Base-by-base conservation (phyloP, 2,329 filamentous ascomycete genomes). In the Bipolaris sorokiniana region DNA sequence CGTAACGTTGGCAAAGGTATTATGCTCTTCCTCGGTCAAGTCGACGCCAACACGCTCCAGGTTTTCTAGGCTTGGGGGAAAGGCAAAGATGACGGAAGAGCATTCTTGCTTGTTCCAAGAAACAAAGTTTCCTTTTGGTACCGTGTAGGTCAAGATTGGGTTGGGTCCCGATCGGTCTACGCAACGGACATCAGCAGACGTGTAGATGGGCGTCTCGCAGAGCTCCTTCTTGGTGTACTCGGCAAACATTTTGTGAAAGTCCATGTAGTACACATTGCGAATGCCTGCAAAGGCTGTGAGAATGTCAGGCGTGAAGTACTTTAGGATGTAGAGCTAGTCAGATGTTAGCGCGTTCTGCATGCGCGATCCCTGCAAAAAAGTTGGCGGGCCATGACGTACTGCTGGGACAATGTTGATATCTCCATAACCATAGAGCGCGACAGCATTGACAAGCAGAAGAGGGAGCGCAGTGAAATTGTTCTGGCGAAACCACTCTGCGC, bases 251-350 rank as follows among this genome's bases (percentile, higher is more conserved):
- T 72, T 72, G 58, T 77, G 68, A 51, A 77, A 77, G 53, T 77
- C 74, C 47, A 70, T 73, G 60, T 75, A 75, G 63, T 76, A 77
- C 7, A 74, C 74, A 22, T 68, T 61, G 54, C 72, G 73, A n/a
- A 69, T 51, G 11, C 74, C 74, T 41, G 75, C 62, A 54, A 76
- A 76, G 13, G 67, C 74, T 11, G 70, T 73, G 7, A 77, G 57
- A n/a, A 77, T 68, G 48, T 77, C 74, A 15, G 74, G 74, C 2
- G 73, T 75, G 26, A 77, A 74, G 66, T 77, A 77, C 54, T 75
- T 69, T 37, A 77, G 60, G 51, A 76, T 70, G 63, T 77, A 77
- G 23, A 77, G 69, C 74, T 77, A 55, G 36, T 70, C 63, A 61
- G 56, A 51, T 62, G 67, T 75, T 56, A 73, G 70, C 55, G 70